Conservation (phyloP, 352 stramenopile species). For the Hyaloperonospora brassicae region DNA sequence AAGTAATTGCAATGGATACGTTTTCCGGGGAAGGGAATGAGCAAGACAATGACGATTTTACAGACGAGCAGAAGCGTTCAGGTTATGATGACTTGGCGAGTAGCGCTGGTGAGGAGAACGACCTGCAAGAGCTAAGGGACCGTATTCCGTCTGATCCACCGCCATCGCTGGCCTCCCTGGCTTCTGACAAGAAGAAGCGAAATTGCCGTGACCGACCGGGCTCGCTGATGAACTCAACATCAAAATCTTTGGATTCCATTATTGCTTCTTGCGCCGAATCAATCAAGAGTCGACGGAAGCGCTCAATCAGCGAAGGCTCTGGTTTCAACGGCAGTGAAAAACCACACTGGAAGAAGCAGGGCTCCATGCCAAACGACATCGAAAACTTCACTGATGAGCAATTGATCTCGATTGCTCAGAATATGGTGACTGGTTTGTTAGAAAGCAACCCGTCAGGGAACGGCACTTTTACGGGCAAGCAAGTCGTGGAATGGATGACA, state of each 20-base stretch:
- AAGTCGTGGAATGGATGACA: slow-evolving; percentile 69
- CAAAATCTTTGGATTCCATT: slow-evolving; percentile 64
- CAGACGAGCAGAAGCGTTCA: slow-evolving; percentile 12
- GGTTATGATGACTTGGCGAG: slow-evolving; percentile 13
- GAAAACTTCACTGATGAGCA: slow-evolving; percentile 76
- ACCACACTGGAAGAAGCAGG: slow-evolving; percentile 20
- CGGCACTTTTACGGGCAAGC: slow-evolving; percentile 51
- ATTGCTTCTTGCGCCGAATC: slow-evolving; percentile 50
- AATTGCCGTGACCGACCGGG: slow-evolving; percentile 40
- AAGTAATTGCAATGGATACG: slow-evolving; percentile 50
- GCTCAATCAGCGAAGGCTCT: slow-evolving; percentile 53
- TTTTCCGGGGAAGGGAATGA: slow-evolving; percentile 37
- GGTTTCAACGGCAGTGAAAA: slow-evolving; percentile 22
- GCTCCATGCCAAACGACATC: slow-evolving; percentile 40
- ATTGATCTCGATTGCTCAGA: slow-evolving; percentile 68
- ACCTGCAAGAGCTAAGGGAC: slow-evolving; percentile 42
- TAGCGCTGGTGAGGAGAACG: slow-evolving; percentile 25
- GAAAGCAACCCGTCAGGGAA: slow-evolving; percentile 27
- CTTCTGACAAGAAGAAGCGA: slow-evolving; percentile 33
- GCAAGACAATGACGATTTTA: slow-evolving; percentile 16
- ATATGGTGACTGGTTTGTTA: slow-evolving; percentile 56
- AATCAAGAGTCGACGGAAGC: slow-evolving; percentile 37
- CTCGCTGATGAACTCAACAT: slow-evolving; percentile 50
- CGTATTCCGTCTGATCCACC: slow-evolving; percentile 50
- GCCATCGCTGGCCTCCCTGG: slow-evolving; percentile 19